Conservation (phyloP, 768 basidiomycete species). For the Tylopilus plumbeoviolaceoides region DNA sequence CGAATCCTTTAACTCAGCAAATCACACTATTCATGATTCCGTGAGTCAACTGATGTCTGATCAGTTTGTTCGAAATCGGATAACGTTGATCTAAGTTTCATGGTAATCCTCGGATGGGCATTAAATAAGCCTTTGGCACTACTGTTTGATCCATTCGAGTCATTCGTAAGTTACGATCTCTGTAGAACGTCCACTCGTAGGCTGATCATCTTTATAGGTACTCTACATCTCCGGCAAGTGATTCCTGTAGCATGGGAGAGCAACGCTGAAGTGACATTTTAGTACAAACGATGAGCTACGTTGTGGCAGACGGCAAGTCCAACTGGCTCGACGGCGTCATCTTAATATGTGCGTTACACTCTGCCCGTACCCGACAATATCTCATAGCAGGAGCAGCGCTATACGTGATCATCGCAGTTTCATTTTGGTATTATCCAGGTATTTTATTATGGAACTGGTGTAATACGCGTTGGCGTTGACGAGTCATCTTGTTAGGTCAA, state of each 20-base stretch:
- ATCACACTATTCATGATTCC: conserved; percentile 84
- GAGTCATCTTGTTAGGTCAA: conserved; percentile 16
- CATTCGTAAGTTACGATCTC: conserved; percentile 43
- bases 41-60: conserved; percentile 35
- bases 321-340: conserved; percentile 83
- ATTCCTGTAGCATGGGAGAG: conserved; percentile 33
- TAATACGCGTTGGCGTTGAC: background rate
- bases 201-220: conserved; percentile 24
- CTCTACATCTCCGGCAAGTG: conserved; percentile 35
- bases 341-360: conserved; percentile 54
- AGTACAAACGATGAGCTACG: conserved; percentile 84
- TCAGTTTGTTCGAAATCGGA: background rate
- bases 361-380: too few species aligned
- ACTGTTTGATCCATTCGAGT: conserved; percentile 88
- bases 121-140: conserved; percentile 76
- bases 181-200: background rate
- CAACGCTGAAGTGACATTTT: conserved; percentile 6
- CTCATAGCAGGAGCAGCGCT: conserved; percentile 39
- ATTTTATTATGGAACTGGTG: background rate
- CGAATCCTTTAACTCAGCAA: conserved; percentile 40
- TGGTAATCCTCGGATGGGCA: conserved; percentile 75
- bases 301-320: conserved; percentile 75
- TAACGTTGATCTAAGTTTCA: conserved; percentile 44
- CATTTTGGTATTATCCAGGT: conserved; percentile 61
- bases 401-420: conserved; percentile 67